Evolutionary conservation across 2,329 filamentous ascomycete genomes (phyloP), one percentile per base, ranked within the genome.

Genomic region (Venturia nashicola): DNA sequence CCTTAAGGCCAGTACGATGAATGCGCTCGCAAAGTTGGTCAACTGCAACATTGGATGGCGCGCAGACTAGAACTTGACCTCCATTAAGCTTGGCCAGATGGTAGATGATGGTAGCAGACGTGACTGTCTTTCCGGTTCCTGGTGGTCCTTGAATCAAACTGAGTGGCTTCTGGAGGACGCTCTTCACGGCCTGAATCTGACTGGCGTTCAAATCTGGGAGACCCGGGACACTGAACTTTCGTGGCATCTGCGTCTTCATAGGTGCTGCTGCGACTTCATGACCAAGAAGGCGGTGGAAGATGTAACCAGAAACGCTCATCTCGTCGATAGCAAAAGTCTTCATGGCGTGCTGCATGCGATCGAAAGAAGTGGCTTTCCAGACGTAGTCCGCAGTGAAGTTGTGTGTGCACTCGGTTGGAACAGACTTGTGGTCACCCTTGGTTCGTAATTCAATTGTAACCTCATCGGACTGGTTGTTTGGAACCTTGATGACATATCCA

Each of bases 341-440:
- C 93, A 99, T 97, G 63, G 94, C 95, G 68, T 92, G 86, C 75
- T 99, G 94, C 94, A 99, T 99, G 67, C 94, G 92, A 72, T 99
- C 94, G 73, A 99, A 99, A 0, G 93, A 97, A 0, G 95, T 99
- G 16, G 95, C 94, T 75, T 99, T 99, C 94, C 94, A 99, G 64
- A 99, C 94, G 72, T 99, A 99, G 74, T 99, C 94, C 68, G 93
- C 94, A 18, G 91, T 96, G 77, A 99, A 99, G 75, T 97, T 96
- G 77, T 96, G 91, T 0, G 93, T 96, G 75, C 93, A 94, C 71
- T 99, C 93, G 0, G 91, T 96, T 0, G 94, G 94, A 0, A 97
- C 90, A 36, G 89, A 90, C 76, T 97, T 97, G 78, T 97, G 92
- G 73, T 96, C 96, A 66, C 91, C 92, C 67, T 94, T 93, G 71